Conservation (phyloP, 768 basidiomycete genomes). For the Mycena filopes region DNA sequence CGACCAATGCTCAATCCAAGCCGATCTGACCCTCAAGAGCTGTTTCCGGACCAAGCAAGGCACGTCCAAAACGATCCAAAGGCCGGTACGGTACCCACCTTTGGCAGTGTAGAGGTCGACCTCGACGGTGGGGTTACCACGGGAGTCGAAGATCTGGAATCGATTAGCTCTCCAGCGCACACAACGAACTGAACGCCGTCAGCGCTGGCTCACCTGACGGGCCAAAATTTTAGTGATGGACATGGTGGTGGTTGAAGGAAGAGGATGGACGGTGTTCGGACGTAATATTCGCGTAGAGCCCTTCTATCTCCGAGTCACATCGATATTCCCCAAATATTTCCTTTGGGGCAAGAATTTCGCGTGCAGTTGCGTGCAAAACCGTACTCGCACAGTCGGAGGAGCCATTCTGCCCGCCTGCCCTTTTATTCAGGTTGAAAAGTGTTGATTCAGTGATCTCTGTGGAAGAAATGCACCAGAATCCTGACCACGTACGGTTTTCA, state of each 20-base stretch:
- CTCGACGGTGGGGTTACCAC: slow-evolving; percentile 97
- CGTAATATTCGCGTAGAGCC: background rate
- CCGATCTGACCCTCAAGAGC: background rate
- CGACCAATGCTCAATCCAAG: slow-evolving; percentile 13
- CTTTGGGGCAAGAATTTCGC: too few relatives aligned
- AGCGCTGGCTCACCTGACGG: slow-evolving; percentile 74
- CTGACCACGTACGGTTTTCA: too few relatives aligned
- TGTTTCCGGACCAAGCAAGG: background rate
- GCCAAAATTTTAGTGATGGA: slow-evolving; percentile 92
- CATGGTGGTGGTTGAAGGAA: slow-evolving; percentile 62
- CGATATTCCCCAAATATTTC: too few relatives aligned
- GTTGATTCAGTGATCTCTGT: too few relatives aligned
- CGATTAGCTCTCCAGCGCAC: slow-evolving; percentile 28
- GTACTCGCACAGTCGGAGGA: too few relatives aligned
- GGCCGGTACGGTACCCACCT: slow-evolving; percentile 57
- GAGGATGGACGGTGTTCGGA: background rate
- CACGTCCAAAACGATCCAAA: background rate
- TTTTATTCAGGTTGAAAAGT: too few relatives aligned
- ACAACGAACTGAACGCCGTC: background rate
- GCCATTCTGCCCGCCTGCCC: too few relatives aligned
- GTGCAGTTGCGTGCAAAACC: too few relatives aligned
- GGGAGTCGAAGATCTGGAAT: slow-evolving; percentile 96
- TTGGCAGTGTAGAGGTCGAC: slow-evolving; percentile 90
- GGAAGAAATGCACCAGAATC: too few relatives aligned
- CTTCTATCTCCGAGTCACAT: background rate